A percentile compares a stretch with the other conserved stretches of the same genome.
phyloP scores from a whole-genome alignment of 2,329 filamentous ascomycete species.

The Ilyonectria destructans region DNA sequence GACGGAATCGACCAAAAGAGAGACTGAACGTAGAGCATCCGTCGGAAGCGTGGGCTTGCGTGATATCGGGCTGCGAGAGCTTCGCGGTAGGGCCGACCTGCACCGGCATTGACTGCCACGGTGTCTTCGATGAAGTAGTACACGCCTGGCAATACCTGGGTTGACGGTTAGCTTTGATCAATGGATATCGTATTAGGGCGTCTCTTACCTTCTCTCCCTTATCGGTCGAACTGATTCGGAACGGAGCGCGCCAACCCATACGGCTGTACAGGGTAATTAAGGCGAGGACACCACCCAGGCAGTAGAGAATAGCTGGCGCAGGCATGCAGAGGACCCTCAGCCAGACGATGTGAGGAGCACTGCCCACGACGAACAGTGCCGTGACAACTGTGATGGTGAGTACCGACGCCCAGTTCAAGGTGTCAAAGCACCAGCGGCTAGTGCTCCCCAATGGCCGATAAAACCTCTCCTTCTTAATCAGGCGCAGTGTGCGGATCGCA shows the following conservation, averaged over 20 bases:
- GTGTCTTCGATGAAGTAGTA: constrained; percentile 80
- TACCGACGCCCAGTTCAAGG: constrained; percentile 63
- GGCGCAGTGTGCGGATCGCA: constrained; percentile 63
- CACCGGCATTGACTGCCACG: constrained; percentile 77
- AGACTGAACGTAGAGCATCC: constrained; percentile 59
- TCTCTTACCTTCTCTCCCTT: constrained; percentile 64
- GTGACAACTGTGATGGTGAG: constrained; percentile 67
- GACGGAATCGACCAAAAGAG: constrained; percentile 61
- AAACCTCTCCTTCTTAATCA: constrained; percentile 65
- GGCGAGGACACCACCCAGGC: constrained; percentile 60
- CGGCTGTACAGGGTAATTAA: constrained; percentile 55
- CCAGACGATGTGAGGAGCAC: constrained; percentile 66
- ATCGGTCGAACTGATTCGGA: constrained; percentile 75
- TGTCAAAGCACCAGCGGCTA: constrained; percentile 66
- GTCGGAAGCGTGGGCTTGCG: constrained; percentile 59
- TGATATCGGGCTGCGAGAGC: constrained; percentile 60
- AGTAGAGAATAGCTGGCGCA: constrained; percentile 66
- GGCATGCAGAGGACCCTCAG: constrained; percentile 68
- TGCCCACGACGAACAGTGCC: constrained; percentile 65
- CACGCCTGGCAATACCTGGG: constrained; percentile 70
- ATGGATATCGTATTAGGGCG: accelerated
- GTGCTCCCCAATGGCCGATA: constrained; percentile 66
- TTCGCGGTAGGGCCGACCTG: constrained; percentile 62
- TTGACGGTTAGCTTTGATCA: constrained; percentile 44
- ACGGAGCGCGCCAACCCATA: constrained; percentile 67